Conservation (phyloP, 2,329 filamentous ascomycete genomes). For the Aspergillus sclerotialis region DNA sequence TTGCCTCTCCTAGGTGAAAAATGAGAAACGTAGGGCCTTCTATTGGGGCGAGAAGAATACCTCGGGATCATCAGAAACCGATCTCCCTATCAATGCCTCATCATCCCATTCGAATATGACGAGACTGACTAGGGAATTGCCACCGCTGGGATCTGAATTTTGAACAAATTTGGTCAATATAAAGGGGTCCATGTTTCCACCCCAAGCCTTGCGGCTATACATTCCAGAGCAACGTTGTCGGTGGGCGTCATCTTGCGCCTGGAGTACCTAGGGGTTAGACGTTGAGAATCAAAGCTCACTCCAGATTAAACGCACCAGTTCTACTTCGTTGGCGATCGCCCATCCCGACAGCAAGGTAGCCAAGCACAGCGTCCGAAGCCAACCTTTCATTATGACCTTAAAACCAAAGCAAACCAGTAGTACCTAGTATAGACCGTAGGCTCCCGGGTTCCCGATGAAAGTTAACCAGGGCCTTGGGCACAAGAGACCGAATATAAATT, state of each 20-base stretch:
- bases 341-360: constrained; percentile 30
- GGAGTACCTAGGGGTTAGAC: constrained; percentile 4
- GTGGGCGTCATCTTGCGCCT: constrained; percentile 72
- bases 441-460: constrained; percentile 14
- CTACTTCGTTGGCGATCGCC: constrained; percentile 39
- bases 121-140: constrained; percentile 72
- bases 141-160: constrained; percentile 50
- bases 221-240: constrained; percentile 84
- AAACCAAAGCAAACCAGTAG: constrained; percentile 15
- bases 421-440: constrained; percentile 10
- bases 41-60: constrained; percentile 34
- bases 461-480: not conserved
- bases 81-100: constrained; percentile 67
- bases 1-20: constrained; percentile 43
- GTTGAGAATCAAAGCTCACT: not conserved
- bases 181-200: constrained; percentile 79
- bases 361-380: constrained; percentile 29
- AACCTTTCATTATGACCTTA: constrained; percentile 32
- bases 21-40: constrained; percentile 24
- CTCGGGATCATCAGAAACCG: constrained; percentile 48
- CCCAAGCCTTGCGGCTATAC: constrained; percentile 88
- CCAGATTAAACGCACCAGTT: constrained; percentile 29
- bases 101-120: constrained; percentile 95
- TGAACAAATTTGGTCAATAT: constrained; percentile 76
- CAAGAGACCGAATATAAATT: no score